These are phyloP conservation scores for Rosa multiflora DNA, from an alignment of 306 rosid species.

Conservation along the genomic window DNA sequence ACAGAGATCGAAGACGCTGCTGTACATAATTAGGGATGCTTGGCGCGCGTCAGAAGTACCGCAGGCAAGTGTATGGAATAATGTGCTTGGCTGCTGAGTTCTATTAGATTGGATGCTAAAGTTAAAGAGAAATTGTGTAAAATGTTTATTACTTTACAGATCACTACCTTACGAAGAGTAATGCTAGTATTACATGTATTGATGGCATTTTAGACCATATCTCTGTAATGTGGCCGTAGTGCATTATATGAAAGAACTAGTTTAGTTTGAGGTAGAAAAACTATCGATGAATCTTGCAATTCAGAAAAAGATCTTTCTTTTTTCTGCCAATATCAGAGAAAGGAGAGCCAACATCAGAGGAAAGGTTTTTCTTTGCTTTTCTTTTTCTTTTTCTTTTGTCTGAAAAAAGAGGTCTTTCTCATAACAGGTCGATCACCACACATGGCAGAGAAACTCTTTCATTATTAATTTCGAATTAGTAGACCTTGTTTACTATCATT, in stretches of 20 bases:
- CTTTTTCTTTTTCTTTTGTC: neutral
- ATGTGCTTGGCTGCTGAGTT: constrained; percentile 4
- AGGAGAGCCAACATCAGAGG: neutral
- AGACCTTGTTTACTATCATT: neutral
- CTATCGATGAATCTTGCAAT: neutral
- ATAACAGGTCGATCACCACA: neutral
- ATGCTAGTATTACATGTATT: neutral
- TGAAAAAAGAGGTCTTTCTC: neutral
- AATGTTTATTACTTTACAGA: neutral
- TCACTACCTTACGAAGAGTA: neutral
- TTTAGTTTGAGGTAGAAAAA: neutral
- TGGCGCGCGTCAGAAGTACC: neutral
- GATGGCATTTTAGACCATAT: neutral
- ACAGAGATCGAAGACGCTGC: neutral
- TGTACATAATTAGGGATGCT: neutral
- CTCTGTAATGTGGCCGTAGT: neutral
- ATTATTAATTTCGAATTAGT: neutral
- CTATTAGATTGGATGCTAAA: constrained; percentile 4
- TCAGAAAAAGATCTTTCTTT: neutral
- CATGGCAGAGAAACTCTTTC: neutral
- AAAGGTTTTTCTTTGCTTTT: neutral
- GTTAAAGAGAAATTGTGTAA: neutral
- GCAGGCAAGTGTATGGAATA: neutral
- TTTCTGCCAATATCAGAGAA: neutral
- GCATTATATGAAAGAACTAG: neutral